Percentiles rank a stretch among this genome's conserved stretches.
Conservation (phyloP, 345 rosid genomes). For the Brassica incana region DNA sequence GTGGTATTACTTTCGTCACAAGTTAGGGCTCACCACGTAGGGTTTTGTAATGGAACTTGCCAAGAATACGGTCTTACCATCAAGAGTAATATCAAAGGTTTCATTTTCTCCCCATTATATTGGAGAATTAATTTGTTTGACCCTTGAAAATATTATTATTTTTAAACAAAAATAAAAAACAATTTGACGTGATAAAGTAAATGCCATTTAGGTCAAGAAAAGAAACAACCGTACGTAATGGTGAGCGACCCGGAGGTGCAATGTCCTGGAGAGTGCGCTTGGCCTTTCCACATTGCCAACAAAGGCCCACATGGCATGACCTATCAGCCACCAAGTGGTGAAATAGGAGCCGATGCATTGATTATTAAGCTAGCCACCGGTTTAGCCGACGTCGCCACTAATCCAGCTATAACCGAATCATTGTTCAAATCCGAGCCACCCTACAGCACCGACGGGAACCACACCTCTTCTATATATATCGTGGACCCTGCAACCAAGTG, state of each 20-base stretch:
- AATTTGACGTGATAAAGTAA: conserved; percentile 2
- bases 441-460: not conserved
- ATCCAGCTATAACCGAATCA: conserved; percentile 45
- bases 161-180: not conserved
- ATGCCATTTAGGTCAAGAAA: conserved; percentile 7
- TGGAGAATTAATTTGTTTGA: not conserved
- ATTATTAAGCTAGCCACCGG: conserved; percentile 57
- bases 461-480: not conserved
- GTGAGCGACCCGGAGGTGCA: conserved; percentile 60
- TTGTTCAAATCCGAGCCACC: conserved; percentile 23
- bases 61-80: conserved; percentile 36
- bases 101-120: not conserved
- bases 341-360: conserved; percentile 65
- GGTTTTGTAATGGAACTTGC: conserved; percentile 60
- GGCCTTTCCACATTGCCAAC: conserved; percentile 60
- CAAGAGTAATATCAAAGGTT: conserved; percentile 32
- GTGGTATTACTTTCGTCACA: conserved; percentile 48
- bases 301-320: conserved; percentile 47
- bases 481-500: conserved; percentile 50
- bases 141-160: not conserved
- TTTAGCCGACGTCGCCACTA: conserved; percentile 52
- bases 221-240: conserved; percentile 44
- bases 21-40: conserved; percentile 43
- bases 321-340: conserved; percentile 56
- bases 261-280: conserved; percentile 69